Percentiles rank a stretch among this genome's conserved stretches.
These are phyloP conservation scores for Boletus insuetus DNA, from an alignment of 768 basidiomycete species.

Conservation along the genomic window DNA sequence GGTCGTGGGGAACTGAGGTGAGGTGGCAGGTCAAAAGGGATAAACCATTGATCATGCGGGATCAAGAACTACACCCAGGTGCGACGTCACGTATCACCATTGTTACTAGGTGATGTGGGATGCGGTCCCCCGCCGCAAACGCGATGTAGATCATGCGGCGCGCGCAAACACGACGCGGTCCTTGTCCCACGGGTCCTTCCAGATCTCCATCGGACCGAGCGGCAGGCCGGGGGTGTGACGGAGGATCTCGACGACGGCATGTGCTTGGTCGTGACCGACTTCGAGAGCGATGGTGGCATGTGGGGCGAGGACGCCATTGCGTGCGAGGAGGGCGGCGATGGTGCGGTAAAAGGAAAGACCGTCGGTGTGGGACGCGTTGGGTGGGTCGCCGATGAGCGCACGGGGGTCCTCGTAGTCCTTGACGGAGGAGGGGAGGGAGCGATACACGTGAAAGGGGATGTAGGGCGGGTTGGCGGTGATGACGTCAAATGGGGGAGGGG, in stretches of 20 bases:
- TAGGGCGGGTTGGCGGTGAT: conserved; percentile 88
- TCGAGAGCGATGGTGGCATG: conserved; percentile 71
- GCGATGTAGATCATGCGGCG: conserved; percentile 27
- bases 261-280: conserved; percentile 73
- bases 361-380: conserved; percentile 33
- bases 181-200: conserved; percentile 79
- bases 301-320: conserved; percentile 47
- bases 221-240: conserved; percentile 42
- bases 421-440: conserved; percentile 64
- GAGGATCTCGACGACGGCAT: conserved; percentile 59
- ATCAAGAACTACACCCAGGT: neutral
- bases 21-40: conserved; percentile 8
- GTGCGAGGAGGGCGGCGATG: conserved; percentile 61
- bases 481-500: conserved; percentile 62
- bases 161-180: conserved; percentile 67
- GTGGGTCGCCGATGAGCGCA: conserved; percentile 76
- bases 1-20: conserved; percentile 8
- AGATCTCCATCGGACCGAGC: conserved; percentile 50
- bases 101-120: conserved; percentile 18
- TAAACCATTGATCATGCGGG: neutral
- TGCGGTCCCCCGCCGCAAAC: neutral
- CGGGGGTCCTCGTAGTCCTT: conserved; percentile 73
- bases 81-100: conserved; percentile 1
- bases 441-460: conserved; percentile 67
- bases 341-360: conserved; percentile 72